Percentiles rank a stretch among this genome's conserved stretches.
phyloP scores from a whole-genome alignment of 345 rosid genomes.

The thale cress (Arabidopsis thaliana) region TAIR10.1 NC_003075.7:8999501-9000000 shows the following conservation, averaged over 20 bases:
- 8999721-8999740: constrained; percentile 54
- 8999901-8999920: constrained; percentile 24
- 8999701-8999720: constrained; percentile 75
- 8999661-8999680: constrained; percentile 87
- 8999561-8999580: constrained; percentile 91
- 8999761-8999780: constrained; percentile 56
- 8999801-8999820: constrained; percentile 64
- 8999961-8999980: constrained; percentile 27
- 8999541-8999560: constrained; percentile 77
- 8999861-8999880: constrained; percentile 95
- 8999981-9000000: constrained; percentile 14
- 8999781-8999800: constrained; percentile 74
- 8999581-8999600: constrained; percentile 92
- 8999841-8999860: constrained; percentile 93
- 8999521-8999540: constrained; percentile 91
- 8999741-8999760: constrained; percentile 63
- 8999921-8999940: constrained; percentile 2
- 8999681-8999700: constrained; percentile 85
- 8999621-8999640: constrained; percentile 81
- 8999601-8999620: constrained; percentile 84
- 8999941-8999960: constrained; percentile 16
- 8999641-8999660: constrained; percentile 71
- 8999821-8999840: constrained; percentile 74
- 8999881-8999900: constrained; percentile 94
- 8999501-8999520: constrained; percentile 86